Conservation (phyloP, 2,329 filamentous ascomycete genomes). For the Paracamarosporium sp. region DNA sequence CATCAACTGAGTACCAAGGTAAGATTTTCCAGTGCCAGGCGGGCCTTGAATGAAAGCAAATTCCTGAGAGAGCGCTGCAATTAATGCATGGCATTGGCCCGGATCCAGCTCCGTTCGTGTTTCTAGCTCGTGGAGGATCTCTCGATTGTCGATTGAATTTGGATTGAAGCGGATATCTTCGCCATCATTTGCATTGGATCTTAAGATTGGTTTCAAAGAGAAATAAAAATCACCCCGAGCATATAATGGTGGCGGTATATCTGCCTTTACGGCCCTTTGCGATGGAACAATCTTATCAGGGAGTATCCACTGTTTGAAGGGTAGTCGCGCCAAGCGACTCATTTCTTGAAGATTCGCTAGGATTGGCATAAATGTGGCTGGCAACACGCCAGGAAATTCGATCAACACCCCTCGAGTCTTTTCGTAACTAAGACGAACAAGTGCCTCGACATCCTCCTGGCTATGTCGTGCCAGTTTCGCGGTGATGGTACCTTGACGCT, state of each 20-base stretch:
- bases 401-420: slow-evolving; percentile 25
- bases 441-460: slow-evolving; percentile 15
- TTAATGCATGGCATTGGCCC: slow-evolving; percentile 57
- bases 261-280: background rate
- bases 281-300: slow-evolving; percentile 16
- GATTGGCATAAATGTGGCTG: slow-evolving; percentile 39
- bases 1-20: slow-evolving; percentile 65
- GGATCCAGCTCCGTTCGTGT: slow-evolving; percentile 54
- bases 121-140: slow-evolving; percentile 21
- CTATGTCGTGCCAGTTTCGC: slow-evolving; percentile 23
- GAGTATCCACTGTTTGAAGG: slow-evolving; percentile 36
- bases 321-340: slow-evolving; percentile 29
- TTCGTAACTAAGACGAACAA: slow-evolving; percentile 19
- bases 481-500: slow-evolving; percentile 17
- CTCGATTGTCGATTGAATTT: slow-evolving; percentile 16
- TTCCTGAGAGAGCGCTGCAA: slow-evolving; percentile 59
- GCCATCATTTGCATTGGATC: background rate
- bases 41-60: slow-evolving; percentile 73
- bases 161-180: slow-evolving; percentile 14
- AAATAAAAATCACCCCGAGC: slow-evolving; percentile 30
- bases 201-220: slow-evolving; percentile 23
- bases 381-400: slow-evolving; percentile 36
- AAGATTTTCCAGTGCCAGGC: slow-evolving; percentile 74
- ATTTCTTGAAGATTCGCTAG: slow-evolving; percentile 32
- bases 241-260: slow-evolving; percentile 36